These are phyloP conservation scores for Pichia norvegensis DNA, from an alignment of 1,139 yeast genomes.

Conservation along the genomic window DNA sequence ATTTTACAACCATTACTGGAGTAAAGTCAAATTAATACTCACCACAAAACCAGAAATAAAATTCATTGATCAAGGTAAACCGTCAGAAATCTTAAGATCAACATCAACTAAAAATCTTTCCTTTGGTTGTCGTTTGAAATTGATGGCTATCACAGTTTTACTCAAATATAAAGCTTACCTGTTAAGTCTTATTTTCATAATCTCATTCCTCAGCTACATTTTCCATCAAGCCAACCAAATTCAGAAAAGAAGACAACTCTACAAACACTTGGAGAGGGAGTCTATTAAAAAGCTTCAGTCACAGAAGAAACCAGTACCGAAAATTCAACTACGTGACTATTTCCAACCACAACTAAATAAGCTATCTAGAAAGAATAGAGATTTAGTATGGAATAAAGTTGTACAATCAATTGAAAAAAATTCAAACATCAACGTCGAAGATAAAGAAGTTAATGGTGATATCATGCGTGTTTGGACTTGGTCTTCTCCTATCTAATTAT, in stretches of 20 bases:
- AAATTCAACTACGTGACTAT: constrained; percentile 71
- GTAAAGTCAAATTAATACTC: constrained; percentile 21
- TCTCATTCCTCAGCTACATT: constrained; percentile 22
- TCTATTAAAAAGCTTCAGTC: constrained; percentile 40
- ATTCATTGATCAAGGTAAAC: constrained; percentile 1
- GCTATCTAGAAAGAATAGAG: constrained; percentile 36
- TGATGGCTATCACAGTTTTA: constrained; percentile 45
- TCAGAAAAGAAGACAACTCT: constrained; percentile 29
- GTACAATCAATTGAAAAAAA: constrained; percentile 55
- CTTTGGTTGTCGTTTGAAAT: constrained; percentile 51
- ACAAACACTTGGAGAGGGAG: constrained; percentile 35
- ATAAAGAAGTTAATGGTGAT: constrained; percentile 75
- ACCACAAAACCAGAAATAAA: constrained; percentile 30
- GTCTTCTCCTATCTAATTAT: constrained; percentile 42
- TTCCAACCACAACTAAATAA: constrained; percentile 35
- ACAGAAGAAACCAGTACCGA: constrained; percentile 42
- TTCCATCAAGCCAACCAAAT: constrained; percentile 24
- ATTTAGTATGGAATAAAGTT: constrained; percentile 58
- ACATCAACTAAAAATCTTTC: constrained; percentile 61
- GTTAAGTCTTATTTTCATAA: constrained; percentile 26
- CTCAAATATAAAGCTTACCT: constrained; percentile 36
- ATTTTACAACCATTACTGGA: constrained; percentile 26
- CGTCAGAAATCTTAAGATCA: constrained; percentile 58
- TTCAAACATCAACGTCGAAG: constrained; percentile 50
- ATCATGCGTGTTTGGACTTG: constrained; percentile 88